These are phyloP conservation scores for Candida pini DNA, from an alignment of 805 yeast genomes.

Conservation along the genomic window DNA sequence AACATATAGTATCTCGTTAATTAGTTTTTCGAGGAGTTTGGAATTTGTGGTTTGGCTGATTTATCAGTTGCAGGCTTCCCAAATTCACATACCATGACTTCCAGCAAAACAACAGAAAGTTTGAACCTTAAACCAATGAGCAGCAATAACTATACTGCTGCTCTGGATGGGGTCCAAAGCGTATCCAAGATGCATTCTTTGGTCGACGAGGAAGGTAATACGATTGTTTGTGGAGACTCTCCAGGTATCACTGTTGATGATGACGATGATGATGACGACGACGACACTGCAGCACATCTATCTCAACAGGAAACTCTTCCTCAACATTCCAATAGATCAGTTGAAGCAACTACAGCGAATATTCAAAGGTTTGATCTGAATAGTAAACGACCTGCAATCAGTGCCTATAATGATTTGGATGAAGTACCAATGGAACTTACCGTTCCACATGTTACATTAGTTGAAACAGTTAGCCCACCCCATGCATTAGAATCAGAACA, in stretches of 20 bases:
- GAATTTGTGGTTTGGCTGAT: too few relatives aligned
- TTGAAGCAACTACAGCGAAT: conserved; percentile 1
- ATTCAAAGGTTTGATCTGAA: conserved; percentile 6
- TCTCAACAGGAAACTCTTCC: conserved; percentile 1
- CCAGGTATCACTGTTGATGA: conserved; percentile 26
- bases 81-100: conserved; percentile 10
- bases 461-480: too few relatives aligned
- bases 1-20: too few relatives aligned
- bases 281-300: neutral
- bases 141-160: conserved; percentile 27
- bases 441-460: too few relatives aligned
- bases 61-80: neutral
- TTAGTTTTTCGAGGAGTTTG: too few relatives aligned
- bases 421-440: too few relatives aligned
- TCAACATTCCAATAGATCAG: conserved; percentile 1
- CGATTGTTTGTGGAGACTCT: neutral
- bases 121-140: conserved; percentile 29
- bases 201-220: neutral
- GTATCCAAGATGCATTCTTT: neutral
- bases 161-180: conserved; percentile 21
- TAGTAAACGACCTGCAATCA: neutral
- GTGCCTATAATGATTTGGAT: neutral
- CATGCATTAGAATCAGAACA: too few relatives aligned
- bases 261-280: conserved; percentile 28
- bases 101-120: conserved; percentile 19